Conservation (phyloP, 306 rosid genomes). For the Astragalus membranaceus region DNA sequence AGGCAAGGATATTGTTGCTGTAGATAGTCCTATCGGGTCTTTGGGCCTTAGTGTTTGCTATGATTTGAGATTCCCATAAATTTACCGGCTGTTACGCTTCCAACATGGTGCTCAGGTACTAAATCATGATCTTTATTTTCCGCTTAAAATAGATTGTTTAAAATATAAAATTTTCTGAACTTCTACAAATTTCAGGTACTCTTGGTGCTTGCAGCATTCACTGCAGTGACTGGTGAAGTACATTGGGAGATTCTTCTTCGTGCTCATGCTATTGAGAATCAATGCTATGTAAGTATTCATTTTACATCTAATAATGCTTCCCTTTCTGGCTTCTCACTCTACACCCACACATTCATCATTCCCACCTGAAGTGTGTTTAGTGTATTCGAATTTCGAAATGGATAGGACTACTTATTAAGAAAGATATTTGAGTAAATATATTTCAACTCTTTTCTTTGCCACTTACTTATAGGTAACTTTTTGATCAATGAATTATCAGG, state of each 20-base stretch:
- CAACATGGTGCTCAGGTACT: constrained; percentile 71
- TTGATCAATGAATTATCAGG: constrained; percentile 49
- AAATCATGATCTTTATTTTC: neutral
- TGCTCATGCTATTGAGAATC: too few species aligned
- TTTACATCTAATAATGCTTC: too few species aligned
- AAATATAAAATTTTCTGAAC: too few species aligned
- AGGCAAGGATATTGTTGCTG: constrained; percentile 66
- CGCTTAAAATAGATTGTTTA: too few species aligned
- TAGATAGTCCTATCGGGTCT: constrained; percentile 84
- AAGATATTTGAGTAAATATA: neutral
- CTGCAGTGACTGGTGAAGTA: too few species aligned
- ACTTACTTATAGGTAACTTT: constrained; percentile 6
- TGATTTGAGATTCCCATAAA: constrained; percentile 91
- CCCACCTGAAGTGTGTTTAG: too few species aligned
- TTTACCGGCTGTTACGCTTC: constrained; percentile 75
- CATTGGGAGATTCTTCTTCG: too few species aligned
- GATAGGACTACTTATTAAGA: neutral
- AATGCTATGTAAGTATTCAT: too few species aligned
- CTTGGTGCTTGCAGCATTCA: too few species aligned
- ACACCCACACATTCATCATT: too few species aligned
- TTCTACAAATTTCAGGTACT: too few species aligned
- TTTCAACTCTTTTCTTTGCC: neutral
- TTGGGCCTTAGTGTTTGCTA: constrained; percentile 92
- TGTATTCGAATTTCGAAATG: neutral
- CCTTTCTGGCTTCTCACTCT: too few species aligned